Conservation (phyloP, 2,329 filamentous ascomycete species). For the Apiospora phragmitis region DNA sequence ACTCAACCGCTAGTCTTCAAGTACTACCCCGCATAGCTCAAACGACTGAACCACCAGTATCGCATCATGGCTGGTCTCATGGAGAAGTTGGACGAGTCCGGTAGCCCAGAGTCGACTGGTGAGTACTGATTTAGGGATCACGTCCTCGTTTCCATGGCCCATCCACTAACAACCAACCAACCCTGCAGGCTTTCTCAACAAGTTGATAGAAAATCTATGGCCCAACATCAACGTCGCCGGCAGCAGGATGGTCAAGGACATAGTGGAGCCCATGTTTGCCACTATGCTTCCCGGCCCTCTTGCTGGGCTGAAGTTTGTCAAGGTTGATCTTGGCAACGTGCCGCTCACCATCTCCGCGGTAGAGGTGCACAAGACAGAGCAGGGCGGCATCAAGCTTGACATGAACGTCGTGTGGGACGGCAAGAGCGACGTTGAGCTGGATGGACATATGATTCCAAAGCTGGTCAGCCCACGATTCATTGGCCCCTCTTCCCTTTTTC, state of each 20-base stretch:
- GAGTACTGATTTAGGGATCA: not conserved
- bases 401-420: constrained; percentile 49
- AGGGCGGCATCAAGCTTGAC: constrained; percentile 47
- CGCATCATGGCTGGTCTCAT: constrained; percentile 32
- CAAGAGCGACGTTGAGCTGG: constrained; percentile 46
- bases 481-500: too few species aligned
- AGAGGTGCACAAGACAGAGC: constrained; percentile 45
- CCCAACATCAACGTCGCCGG: constrained; percentile 48
- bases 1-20: too few species aligned
- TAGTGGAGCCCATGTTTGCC: constrained; percentile 48
- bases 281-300: constrained; percentile 46
- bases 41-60: too few species aligned
- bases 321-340: constrained; percentile 44
- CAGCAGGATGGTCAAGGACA: constrained; percentile 44
- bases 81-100: constrained; percentile 39
- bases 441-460: constrained; percentile 44
- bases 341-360: constrained; percentile 43
- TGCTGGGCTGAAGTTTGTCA: constrained; percentile 41
- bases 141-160: not conserved
- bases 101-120: constrained; percentile 38
- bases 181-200: constrained; percentile 43
- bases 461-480: too few species aligned
- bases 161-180: constrained; percentile 12
- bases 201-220: constrained; percentile 48
- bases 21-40: too few species aligned